A percentile compares a stretch with the other conserved stretches of the same genome.
phyloP scores from a whole-genome alignment of 2,329 filamentous ascomycete genomes.

The Sarocladium brachiariae region DNA sequence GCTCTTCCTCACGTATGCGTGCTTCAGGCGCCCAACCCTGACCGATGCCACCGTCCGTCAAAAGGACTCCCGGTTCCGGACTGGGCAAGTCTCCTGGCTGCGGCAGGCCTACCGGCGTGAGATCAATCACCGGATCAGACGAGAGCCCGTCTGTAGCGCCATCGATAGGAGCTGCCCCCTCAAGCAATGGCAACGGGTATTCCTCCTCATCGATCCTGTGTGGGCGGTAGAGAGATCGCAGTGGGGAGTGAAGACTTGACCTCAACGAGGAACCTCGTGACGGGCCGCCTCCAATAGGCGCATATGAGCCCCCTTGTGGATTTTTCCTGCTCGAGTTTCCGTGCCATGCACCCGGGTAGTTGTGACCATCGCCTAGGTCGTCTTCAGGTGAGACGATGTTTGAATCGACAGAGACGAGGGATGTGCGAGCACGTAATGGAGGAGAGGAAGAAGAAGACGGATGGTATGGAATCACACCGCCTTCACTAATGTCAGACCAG shows the following conservation, averaged over 20 bases:
- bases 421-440: conserved; percentile 22
- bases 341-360: neutral
- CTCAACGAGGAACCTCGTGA: conserved; percentile 5
- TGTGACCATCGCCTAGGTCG: neutral
- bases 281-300: conserved; percentile 16
- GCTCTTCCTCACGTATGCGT: conserved; percentile 42
- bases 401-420: conserved; percentile 34
- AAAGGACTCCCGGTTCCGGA: conserved; percentile 45
- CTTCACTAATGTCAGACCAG: conserved; percentile 26
- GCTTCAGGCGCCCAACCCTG: conserved; percentile 42
- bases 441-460: conserved; percentile 11
- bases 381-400: conserved; percentile 15
- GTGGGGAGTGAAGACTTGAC: neutral
- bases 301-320: conserved; percentile 18
- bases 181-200: conserved; percentile 36
- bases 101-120: conserved; percentile 41
- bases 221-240: conserved; percentile 17
- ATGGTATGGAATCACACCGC: conserved; percentile 21
- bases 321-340: conserved; percentile 2
- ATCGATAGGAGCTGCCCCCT: conserved; percentile 33
- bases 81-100: conserved; percentile 40
- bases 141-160: conserved; percentile 20
- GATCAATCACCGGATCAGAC: conserved; percentile 33
- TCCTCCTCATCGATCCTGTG: conserved; percentile 32
- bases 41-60: conserved; percentile 55